A percentile compares a stretch with the other conserved stretches of the same genome.
phyloP scores from a whole-genome alignment of 2,329 filamentous ascomycete species.

The Neonectria punicea region DNA sequence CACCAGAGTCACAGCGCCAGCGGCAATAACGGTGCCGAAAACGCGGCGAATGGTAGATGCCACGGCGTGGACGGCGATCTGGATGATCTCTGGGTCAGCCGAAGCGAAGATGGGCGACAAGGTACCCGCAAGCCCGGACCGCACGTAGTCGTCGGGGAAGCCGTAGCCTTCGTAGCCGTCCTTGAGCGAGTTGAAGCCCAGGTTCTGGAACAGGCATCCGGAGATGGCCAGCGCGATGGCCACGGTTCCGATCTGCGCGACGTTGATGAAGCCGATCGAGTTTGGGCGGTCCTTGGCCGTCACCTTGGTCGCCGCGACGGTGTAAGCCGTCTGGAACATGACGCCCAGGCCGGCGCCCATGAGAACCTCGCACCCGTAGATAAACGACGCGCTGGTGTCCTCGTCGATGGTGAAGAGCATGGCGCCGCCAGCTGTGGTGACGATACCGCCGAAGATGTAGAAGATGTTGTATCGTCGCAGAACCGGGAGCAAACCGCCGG shows the following conservation, averaged over 20 bases:
- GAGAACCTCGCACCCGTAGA: slow-evolving; percentile 47
- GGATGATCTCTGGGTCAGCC: neutral
- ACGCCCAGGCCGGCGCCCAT: slow-evolving; percentile 46
- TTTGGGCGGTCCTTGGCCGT: slow-evolving; percentile 37
- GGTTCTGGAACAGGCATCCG: slow-evolving; percentile 18
- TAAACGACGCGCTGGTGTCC: slow-evolving; percentile 33
- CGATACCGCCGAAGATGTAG: slow-evolving; percentile 43
- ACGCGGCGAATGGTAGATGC: neutral
- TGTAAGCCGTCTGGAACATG: slow-evolving; percentile 44
- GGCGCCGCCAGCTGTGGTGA: slow-evolving; percentile 41
- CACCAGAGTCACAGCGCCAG: neutral
- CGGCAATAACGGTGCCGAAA: neutral
- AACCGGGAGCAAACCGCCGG: slow-evolving; percentile 51
- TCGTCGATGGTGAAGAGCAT: slow-evolving; percentile 38
- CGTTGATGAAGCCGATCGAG: slow-evolving; percentile 44
- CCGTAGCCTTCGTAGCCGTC: neutral
- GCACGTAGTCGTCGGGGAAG: neutral
- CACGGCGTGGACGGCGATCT: neutral
- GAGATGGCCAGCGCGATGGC: slow-evolving; percentile 8
- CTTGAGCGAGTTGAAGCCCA: slow-evolving; percentile 12
- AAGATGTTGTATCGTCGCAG: slow-evolving; percentile 51
- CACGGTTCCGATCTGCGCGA: slow-evolving; percentile 44
- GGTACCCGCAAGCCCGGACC: neutral
- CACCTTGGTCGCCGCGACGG: slow-evolving; percentile 40
- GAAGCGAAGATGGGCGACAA: neutral